Evolutionary conservation across 129 eudicot species (phyloP), one percentile per base, ranked within the genome.

Genomic region (Pulicaria dysenterica): DNA sequence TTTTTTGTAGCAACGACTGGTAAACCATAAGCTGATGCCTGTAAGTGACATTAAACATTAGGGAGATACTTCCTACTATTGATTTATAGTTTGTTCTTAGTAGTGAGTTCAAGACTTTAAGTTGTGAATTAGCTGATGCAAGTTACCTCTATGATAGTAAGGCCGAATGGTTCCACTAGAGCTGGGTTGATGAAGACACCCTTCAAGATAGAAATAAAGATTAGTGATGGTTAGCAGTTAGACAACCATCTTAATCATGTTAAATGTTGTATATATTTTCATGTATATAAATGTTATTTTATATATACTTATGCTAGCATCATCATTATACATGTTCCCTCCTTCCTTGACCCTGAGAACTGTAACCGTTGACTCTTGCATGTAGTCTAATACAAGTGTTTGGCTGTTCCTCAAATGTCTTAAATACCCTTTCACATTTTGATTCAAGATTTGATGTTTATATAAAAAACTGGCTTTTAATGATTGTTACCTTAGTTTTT

Each of bases 151-250:
- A 86, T 90, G 76, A 87, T 80, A 55, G 96, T 86, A 59, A 86
- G 86, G 65, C 93, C 93, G 67, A 90, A 87, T 49, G 96, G 96
- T 76, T 90, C 96, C 70, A 89, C 92, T 4, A 89, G 85, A 64
- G 96, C 96, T 62, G 96, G 96, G 82, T 90, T 90, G 78, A 90
- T 87, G 76, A 90, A 90, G 56, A 90, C 96, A 13, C 93, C 96
- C 96, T 89, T 84, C 69, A 82, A 74, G 64, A 82, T 60, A 69
- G 50, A 78, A 82, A 67, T 69, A 49, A 17, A 31, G 13, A 37
- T 49, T 13, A 16, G 44, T 19, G 43, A 61, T 34, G 48, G 47
- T 43, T 37, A 73, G 59, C 19, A 13, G 47, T 37, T 50, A 60
- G 37, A 60, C 37, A 13, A 38, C 66, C 66, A 60, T 60, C 66